phyloP scores from a whole-genome alignment of 2,329 filamentous ascomycete genomes.

The Huntiella abstrusa region DNA sequence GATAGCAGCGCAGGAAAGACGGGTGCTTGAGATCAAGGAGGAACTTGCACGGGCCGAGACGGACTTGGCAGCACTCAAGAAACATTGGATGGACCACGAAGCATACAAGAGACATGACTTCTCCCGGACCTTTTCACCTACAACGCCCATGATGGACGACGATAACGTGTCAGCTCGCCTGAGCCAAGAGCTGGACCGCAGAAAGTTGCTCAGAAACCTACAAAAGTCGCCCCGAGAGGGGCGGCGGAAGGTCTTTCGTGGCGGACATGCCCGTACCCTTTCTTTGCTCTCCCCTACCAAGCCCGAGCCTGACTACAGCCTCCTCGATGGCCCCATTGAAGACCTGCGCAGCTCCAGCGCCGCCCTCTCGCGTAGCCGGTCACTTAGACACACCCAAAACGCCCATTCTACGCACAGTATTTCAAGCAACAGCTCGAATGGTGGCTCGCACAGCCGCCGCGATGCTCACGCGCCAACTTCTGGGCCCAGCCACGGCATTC shows the following conservation, averaged over 20 bases:
- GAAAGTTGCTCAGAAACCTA: conserved; percentile 44
- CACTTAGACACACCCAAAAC: conserved; percentile 9
- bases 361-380: conserved; percentile 11
- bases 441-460: conserved; percentile 4
- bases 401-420: conserved; percentile 3
- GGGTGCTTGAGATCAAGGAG: conserved; percentile 77
- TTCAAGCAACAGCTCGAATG: conserved; percentile 7
- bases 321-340: conserved; percentile 26
- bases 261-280: conserved; percentile 42
- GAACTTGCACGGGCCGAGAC: conserved; percentile 69
- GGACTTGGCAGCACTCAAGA: conserved; percentile 60
- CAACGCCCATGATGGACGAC: conserved; percentile 17
- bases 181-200: conserved; percentile 49
- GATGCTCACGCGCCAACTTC: not conserved
- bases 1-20: conserved; percentile 78
- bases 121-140: conserved; percentile 22
- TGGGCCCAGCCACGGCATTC: not conserved
- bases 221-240: conserved; percentile 24
- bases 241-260: conserved; percentile 48
- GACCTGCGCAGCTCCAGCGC: conserved; percentile 20
- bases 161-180: conserved; percentile 22
- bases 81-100: conserved; percentile 64
- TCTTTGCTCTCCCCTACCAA: conserved; percentile 63
- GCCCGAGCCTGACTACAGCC: conserved; percentile 23
- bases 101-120: conserved; percentile 50